phyloP scores from a whole-genome alignment of 2,329 filamentous ascomycete genomes.

The Chaetomiaceae sp. region DNA sequence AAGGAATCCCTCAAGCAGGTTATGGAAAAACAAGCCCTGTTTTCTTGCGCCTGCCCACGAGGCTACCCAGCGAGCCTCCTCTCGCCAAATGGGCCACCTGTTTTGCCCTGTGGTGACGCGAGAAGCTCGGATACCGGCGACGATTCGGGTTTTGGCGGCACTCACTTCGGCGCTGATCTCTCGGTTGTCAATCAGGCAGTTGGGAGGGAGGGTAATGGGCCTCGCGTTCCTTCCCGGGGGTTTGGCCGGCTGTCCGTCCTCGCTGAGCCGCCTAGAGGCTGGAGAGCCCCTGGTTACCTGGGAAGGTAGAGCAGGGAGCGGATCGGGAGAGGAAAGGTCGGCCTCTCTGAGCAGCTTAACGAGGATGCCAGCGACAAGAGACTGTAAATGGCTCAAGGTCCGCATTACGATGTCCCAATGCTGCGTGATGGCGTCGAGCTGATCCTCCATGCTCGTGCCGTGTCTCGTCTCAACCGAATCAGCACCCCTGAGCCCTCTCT shows the following conservation, averaged over 20 bases:
- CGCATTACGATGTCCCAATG: slow-evolving; percentile 80
- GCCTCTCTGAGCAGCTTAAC: slow-evolving; percentile 53
- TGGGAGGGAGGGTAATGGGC: slow-evolving; percentile 56
- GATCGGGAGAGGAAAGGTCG: slow-evolving; percentile 53
- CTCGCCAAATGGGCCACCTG: slow-evolving; percentile 76
- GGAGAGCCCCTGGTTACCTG: slow-evolving; percentile 43
- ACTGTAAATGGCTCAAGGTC: slow-evolving; percentile 67
- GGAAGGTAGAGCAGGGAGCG: slow-evolving; percentile 39
- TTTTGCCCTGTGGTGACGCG: slow-evolving; percentile 72
- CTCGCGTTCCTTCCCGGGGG: slow-evolving; percentile 58
- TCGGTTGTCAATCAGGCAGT: slow-evolving; percentile 58
- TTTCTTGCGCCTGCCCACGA: slow-evolving; percentile 62
- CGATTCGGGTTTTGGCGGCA: slow-evolving; percentile 58
- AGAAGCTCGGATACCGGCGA: slow-evolving; percentile 64
- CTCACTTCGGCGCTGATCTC: slow-evolving; percentile 57
- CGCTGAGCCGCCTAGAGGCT: slow-evolving; percentile 43
- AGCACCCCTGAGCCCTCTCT: slow-evolving; percentile 42
- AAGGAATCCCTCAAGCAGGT: slow-evolving; percentile 68
- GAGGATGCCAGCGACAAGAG: slow-evolving; percentile 51
- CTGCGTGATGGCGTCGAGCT: slow-evolving; percentile 69
- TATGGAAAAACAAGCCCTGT: slow-evolving; percentile 68
- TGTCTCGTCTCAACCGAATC: slow-evolving; percentile 58
- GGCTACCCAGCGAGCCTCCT: slow-evolving; percentile 70
- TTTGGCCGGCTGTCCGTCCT: slow-evolving; percentile 50
- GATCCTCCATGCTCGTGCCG: slow-evolving; percentile 63